Evolutionary conservation across 345 rosid species (phyloP).

Genomic region (Jatropha curcas): DNA sequence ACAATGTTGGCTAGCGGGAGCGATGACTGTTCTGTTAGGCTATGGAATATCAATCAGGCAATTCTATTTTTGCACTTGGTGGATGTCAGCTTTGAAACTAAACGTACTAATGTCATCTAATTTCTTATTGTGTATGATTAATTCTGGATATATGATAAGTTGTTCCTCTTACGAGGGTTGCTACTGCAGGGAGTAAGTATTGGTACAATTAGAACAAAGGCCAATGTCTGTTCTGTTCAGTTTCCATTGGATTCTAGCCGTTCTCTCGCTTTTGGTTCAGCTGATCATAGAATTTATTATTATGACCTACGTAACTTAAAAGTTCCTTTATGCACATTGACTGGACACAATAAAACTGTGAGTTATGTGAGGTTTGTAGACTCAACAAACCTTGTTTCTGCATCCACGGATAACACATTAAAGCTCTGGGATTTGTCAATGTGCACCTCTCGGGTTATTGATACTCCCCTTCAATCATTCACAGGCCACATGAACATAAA

Average conservation of each 20-base stretch:
- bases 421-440: slow-evolving; percentile 96
- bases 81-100: slow-evolving; percentile 88
- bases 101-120: slow-evolving; percentile 54
- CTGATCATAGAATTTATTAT: slow-evolving; percentile 88
- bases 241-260: slow-evolving; percentile 81
- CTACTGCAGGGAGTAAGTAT: slow-evolving; percentile 79
- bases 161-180: slow-evolving; percentile 43
- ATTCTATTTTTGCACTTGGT: slow-evolving; percentile 75
- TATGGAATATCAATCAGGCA: slow-evolving; percentile 99
- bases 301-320: slow-evolving; percentile 84
- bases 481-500: slow-evolving; percentile 84
- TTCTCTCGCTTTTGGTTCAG: slow-evolving; percentile 91
- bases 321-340: slow-evolving; percentile 77
- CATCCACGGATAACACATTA: slow-evolving; percentile 90
- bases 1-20: slow-evolving; percentile 95
- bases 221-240: slow-evolving; percentile 92
- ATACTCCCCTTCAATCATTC: slow-evolving; percentile 79
- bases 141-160: slow-evolving; percentile 45
- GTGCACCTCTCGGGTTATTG: slow-evolving; percentile 65
- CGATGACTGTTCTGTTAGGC: slow-evolving; percentile 92
- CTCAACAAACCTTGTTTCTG: slow-evolving; percentile 68
- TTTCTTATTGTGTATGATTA: slow-evolving; percentile 30
- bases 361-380: slow-evolving; percentile 91
- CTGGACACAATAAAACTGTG: slow-evolving; percentile 87
- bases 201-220: slow-evolving; percentile 84